Conservation (phyloP, 139 green algal genomes). For the Picochlorum costavermella region DNA sequence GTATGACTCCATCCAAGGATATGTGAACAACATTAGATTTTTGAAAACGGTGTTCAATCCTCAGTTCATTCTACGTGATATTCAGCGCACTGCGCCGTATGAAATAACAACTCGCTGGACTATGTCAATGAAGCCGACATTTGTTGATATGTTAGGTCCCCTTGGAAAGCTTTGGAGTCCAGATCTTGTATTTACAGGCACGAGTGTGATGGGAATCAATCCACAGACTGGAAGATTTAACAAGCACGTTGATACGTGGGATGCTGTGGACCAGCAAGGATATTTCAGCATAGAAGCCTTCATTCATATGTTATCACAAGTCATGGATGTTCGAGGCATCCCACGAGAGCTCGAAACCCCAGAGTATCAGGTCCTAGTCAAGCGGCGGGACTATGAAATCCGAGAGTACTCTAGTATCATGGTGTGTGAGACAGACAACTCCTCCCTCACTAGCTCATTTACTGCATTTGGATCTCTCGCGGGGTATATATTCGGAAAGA, state of each 20-base stretch:
- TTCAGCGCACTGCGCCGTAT: slow-evolving; percentile 40
- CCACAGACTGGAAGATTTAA: slow-evolving; percentile 36
- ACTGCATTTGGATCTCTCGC: slow-evolving; percentile 58
- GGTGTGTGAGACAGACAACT: slow-evolving; percentile 39
- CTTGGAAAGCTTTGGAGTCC: not conserved
- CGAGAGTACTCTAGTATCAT: slow-evolving; percentile 58
- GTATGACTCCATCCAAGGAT: slow-evolving; percentile 35
- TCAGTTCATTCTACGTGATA: slow-evolving; percentile 55
- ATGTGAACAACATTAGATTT: slow-evolving; percentile 76
- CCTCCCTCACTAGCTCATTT: slow-evolving; percentile 8
- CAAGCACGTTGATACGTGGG: slow-evolving; percentile 32
- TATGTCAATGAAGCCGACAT: slow-evolving; percentile 29
- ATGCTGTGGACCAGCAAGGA: slow-evolving; percentile 15
- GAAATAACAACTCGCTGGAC: slow-evolving; percentile 61
- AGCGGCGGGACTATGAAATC: slow-evolving; percentile 58
- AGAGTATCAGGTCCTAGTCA: slow-evolving; percentile 37
- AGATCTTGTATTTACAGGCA: slow-evolving; percentile 15
- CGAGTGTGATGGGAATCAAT: slow-evolving; percentile 57
- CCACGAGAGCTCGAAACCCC: slow-evolving; percentile 30
- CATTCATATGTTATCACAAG: slow-evolving; percentile 15
- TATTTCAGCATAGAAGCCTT: slow-evolving; percentile 19
- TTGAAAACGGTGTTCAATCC: slow-evolving; percentile 60
- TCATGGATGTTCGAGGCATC: slow-evolving; percentile 9
- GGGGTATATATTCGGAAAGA: slow-evolving; percentile 77
- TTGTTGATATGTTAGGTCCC: not conserved